phyloP scores from a whole-genome alignment of 2,329 filamentous ascomycete genomes.

The Aspergillus amoenus region DNA sequence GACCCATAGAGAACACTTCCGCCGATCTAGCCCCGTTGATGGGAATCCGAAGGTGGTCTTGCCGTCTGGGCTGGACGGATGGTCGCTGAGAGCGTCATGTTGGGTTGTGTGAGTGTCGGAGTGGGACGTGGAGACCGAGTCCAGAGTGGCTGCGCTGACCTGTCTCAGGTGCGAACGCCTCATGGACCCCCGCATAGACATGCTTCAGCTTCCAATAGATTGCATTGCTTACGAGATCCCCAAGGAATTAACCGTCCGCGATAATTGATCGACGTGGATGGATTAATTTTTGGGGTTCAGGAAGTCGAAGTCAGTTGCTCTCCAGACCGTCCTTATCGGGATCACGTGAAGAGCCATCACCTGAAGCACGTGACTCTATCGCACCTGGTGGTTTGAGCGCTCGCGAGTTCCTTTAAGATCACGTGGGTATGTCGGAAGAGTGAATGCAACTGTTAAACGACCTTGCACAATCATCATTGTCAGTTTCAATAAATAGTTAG shows the following conservation, averaged over 20 bases:
- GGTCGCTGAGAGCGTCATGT: slow-evolving; percentile 23
- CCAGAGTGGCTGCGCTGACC: slow-evolving; percentile 42
- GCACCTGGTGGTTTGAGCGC: too few species aligned
- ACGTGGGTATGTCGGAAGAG: too few species aligned
- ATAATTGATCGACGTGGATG: neutral
- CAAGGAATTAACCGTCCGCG: neutral
- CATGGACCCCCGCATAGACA: slow-evolving; percentile 41
- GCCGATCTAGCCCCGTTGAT: slow-evolving; percentile 29
- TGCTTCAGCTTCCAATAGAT: slow-evolving; percentile 20
- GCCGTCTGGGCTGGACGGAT: slow-evolving; percentile 26
- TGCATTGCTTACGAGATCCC: slow-evolving; percentile 21
- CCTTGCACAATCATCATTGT: too few species aligned
- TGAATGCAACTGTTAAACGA: too few species aligned
- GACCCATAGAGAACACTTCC: slow-evolving; percentile 53
- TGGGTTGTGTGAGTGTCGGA: slow-evolving; percentile 25
- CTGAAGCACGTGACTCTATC: neutral
- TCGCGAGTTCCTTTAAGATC: too few species aligned
- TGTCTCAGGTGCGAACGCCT: slow-evolving; percentile 42
- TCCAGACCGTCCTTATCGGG: neutral
- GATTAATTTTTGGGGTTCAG: neutral
- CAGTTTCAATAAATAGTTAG: too few species aligned
- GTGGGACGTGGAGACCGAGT: slow-evolving; percentile 32
- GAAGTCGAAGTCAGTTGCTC: neutral
- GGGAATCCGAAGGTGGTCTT: slow-evolving; percentile 25
- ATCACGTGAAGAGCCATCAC: neutral